phyloP scores from a whole-genome alignment of 176 grass and related monocot genomes.

The Raddia guianensis region DNA sequence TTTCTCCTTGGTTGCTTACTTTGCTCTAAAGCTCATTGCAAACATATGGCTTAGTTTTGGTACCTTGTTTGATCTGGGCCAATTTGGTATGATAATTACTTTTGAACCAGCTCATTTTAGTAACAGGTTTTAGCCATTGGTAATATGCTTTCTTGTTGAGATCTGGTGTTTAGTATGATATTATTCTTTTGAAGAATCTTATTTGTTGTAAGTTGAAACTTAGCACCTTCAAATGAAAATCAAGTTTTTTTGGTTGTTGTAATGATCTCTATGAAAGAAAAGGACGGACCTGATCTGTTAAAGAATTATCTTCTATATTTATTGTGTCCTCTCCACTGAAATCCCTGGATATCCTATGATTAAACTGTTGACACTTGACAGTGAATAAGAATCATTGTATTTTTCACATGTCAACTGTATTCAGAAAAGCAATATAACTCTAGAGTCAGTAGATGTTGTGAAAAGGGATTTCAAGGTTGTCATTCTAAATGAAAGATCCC shows the following conservation, averaged over 20 bases:
- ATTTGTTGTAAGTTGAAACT: background rate
- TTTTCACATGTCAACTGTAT: background rate
- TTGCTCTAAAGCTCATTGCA: background rate
- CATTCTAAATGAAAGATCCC: background rate
- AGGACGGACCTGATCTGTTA: background rate
- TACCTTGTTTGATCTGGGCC: background rate
- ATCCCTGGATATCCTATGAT: background rate
- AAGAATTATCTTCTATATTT: background rate
- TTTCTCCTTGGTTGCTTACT: background rate
- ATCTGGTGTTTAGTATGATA: background rate
- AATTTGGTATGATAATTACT: background rate
- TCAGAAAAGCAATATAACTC: background rate
- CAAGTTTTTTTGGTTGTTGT: background rate
- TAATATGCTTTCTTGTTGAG: background rate
- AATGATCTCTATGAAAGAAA: conserved; percentile 1
- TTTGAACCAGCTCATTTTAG: background rate
- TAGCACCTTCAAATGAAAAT: conserved; percentile 22
- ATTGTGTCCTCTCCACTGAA: background rate
- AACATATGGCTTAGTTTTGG: background rate
- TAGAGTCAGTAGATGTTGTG: background rate
- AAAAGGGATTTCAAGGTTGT: background rate
- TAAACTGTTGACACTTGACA: background rate
- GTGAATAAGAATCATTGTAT: background rate
- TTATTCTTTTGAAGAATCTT: background rate
- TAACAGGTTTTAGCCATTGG: background rate